These are phyloP conservation scores for Barbatosphaeria neglecta DNA, from an alignment of 495 filamentous ascomycete species.

Conservation along the genomic window DNA sequence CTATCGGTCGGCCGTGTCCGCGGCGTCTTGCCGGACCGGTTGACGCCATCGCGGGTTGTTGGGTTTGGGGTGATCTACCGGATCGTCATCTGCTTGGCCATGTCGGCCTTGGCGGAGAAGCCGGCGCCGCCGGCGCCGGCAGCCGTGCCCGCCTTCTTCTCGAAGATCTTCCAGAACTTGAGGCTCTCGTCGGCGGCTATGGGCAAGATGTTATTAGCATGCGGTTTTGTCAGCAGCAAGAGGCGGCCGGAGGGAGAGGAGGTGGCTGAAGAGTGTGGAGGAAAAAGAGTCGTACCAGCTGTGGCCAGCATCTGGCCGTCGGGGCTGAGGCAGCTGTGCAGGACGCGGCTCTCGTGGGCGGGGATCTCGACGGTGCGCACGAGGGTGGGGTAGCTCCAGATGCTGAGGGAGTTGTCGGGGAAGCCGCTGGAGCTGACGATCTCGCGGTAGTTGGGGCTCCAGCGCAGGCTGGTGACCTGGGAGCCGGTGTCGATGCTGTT, in stretches of 20 bases:
- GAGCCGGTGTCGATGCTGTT: conserved; percentile 98
- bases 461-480: conserved; percentile 88
- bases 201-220: conserved; percentile 3
- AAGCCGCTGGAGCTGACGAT: conserved; percentile 94
- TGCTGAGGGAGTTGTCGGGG: conserved; percentile 95
- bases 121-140: conserved; percentile 47
- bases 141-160: conserved; percentile 78
- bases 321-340: conserved; percentile 89
- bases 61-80: conserved; percentile 44
- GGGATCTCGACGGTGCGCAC: conserved; percentile 98
- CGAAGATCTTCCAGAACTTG: conserved; percentile 99
- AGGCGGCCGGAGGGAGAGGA: too few relatives aligned
- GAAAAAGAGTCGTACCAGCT: conserved; percentile 39
- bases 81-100: conserved; percentile 96
- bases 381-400: conserved; percentile 96
- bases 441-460: conserved; percentile 94
- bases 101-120: conserved; percentile 44
- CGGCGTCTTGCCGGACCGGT: neutral
- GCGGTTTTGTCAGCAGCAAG: too few relatives aligned
- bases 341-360: conserved; percentile 92
- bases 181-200: conserved; percentile 83
- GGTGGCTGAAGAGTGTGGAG: neutral
- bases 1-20: too few relatives aligned
- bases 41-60: neutral
- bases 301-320: conserved; percentile 97